Evolutionary conservation across 108 stramenopile species (phyloP).

Genomic region (Licmophora abbreviata): DNA sequence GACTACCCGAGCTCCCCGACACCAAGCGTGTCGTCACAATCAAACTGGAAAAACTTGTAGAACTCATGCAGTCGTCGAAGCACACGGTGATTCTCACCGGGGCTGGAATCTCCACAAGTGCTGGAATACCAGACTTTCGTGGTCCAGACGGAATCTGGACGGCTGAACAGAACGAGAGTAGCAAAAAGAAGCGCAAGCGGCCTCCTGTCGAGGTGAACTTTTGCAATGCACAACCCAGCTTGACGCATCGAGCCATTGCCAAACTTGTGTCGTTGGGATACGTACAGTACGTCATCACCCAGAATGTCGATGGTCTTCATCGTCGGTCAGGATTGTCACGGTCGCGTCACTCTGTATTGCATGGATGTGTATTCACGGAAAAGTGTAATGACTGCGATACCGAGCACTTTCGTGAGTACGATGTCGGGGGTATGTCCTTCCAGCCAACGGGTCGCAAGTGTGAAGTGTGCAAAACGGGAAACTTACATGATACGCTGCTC

Average conservation of each 20-base stretch:
- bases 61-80: constrained; percentile 34
- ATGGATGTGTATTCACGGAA: constrained; percentile 88
- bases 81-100: constrained; percentile 85
- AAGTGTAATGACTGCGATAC: constrained; percentile 58
- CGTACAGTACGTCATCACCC: constrained; percentile 61
- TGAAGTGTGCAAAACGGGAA: constrained; percentile 31
- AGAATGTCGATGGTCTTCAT: constrained; percentile 91
- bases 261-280: constrained; percentile 21
- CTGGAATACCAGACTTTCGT: constrained; percentile 96
- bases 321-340: constrained; percentile 59
- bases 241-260: constrained; percentile 72
- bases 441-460: constrained; percentile 70
- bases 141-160: constrained; percentile 93
- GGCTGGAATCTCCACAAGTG: constrained; percentile 89
- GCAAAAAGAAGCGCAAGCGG: constrained; percentile 3
- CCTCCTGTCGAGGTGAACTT: constrained; percentile 26
- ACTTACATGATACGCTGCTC: constrained; percentile 66
- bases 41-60: constrained; percentile 46
- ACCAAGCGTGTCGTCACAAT: constrained; percentile 31
- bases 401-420: constrained; percentile 67
- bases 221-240: constrained; percentile 53
- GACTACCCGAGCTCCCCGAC: constrained; percentile 77
- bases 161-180: constrained; percentile 4
- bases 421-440: constrained; percentile 77
- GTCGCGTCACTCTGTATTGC: constrained; percentile 50